These are phyloP conservation scores for Bruguiera gymnorhiza DNA, from an alignment of 345 rosid genomes.

Conservation along the genomic window DNA sequence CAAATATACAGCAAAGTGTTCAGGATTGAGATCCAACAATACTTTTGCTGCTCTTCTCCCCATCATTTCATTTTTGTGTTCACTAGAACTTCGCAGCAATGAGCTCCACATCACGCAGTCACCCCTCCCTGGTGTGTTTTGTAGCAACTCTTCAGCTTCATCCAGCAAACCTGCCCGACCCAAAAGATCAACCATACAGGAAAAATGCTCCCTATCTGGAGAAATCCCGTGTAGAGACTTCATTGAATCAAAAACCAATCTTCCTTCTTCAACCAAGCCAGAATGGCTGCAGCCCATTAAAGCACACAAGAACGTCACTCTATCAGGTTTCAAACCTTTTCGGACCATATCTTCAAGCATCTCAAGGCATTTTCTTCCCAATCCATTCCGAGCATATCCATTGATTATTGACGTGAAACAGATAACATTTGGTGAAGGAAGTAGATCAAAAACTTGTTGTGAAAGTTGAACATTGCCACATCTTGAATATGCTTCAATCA, in stretches of 20 bases:
- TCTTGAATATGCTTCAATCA: constrained; percentile 65
- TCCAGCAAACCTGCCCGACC: constrained; percentile 70
- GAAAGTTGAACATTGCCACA: constrained; percentile 57
- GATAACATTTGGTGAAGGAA: constrained; percentile 55
- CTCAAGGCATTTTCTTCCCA: constrained; percentile 60
- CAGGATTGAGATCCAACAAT: constrained; percentile 54
- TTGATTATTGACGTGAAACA: constrained; percentile 67
- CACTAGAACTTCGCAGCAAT: constrained; percentile 65
- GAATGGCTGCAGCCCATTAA: constrained; percentile 71
- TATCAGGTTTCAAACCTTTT: constrained; percentile 57
- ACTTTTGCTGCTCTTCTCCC: constrained; percentile 65
- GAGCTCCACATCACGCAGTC: constrained; percentile 75
- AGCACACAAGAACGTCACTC: constrained; percentile 63
- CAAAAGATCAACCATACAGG: constrained; percentile 74
- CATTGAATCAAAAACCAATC: constrained; percentile 42
- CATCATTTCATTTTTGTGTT: constrained; percentile 50
- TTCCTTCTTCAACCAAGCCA: constrained; percentile 74
- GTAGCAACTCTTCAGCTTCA: constrained; percentile 62
- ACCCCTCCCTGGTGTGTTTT: constrained; percentile 40
- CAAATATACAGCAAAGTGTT: constrained; percentile 47
- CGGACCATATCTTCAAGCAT: constrained; percentile 53
- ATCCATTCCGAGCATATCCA: constrained; percentile 58
- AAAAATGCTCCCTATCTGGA: constrained; percentile 57
- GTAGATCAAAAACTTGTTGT: constrained; percentile 40
- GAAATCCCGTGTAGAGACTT: constrained; percentile 41